These are phyloP conservation scores for Allium fistulosum DNA, from an alignment of 106 monocot species.

Conservation along the genomic window DNA sequence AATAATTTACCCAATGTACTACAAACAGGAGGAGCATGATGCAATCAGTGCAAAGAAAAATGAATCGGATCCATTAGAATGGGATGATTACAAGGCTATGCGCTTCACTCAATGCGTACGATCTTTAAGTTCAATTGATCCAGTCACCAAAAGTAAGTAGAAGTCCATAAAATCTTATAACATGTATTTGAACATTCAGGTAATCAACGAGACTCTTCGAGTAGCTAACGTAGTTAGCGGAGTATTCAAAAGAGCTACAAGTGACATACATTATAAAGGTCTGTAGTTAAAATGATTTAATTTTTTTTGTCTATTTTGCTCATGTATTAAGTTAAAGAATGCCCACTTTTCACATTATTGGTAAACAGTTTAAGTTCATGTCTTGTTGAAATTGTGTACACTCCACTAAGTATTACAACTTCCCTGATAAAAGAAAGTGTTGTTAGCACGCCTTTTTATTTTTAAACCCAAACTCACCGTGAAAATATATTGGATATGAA, in stretches of 20 bases:
- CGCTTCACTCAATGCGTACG: constrained; percentile 82
- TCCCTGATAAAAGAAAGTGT: background rate
- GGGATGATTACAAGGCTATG: constrained; percentile 94
- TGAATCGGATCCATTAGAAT: constrained; percentile 36
- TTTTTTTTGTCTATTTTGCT: no score
- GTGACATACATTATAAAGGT: constrained; percentile 78
- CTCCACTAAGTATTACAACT: background rate
- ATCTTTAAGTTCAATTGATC: background rate
- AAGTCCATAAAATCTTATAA: background rate
- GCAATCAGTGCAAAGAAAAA: constrained; percentile 49
- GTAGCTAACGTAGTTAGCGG: constrained; percentile 73
- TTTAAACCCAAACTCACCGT: background rate
- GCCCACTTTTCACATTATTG: no score
- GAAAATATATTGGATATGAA: background rate
- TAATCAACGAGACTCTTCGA: constrained; percentile 65
- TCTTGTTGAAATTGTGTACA: no score
- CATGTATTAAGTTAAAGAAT: no score
- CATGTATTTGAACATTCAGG: constrained; percentile 23
- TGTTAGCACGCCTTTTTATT: background rate
- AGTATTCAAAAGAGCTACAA: constrained; percentile 69
- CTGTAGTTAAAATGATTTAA: background rate
- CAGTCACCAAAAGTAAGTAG: background rate
- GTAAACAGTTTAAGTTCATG: no score
- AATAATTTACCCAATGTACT: no score
- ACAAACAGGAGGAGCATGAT: constrained; percentile 58